A percentile compares a stretch with the other conserved stretches of the same genome.
phyloP scores from a whole-genome alignment of 768 basidiomycete genomes.

The Hygrophorus russula region DNA sequence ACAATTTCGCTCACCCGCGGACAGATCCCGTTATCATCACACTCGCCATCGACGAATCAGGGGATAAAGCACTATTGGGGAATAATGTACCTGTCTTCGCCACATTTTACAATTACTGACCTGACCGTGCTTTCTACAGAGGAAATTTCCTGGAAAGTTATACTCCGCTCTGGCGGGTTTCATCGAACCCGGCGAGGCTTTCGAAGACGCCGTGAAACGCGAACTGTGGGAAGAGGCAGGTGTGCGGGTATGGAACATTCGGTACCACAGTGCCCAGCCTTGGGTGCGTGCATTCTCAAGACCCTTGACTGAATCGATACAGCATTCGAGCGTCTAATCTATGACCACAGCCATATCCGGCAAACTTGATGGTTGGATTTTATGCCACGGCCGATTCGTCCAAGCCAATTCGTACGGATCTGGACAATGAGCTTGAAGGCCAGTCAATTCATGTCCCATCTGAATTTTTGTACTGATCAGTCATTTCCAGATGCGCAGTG shows the following conservation, averaged over 20 bases:
- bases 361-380: constrained; percentile 86
- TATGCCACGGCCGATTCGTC: constrained; percentile 68
- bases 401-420: constrained; percentile 67
- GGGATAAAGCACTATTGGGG: constrained; percentile 80
- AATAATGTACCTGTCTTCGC: constrained; percentile 44
- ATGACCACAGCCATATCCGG: constrained; percentile 66
- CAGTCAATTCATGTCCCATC: constrained; percentile 13
- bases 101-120: neutral
- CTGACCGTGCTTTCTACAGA: constrained; percentile 24
- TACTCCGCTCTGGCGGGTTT: constrained; percentile 93
- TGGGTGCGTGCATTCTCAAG: constrained; percentile 50
- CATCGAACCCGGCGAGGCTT: constrained; percentile 86
- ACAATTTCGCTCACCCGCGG: constrained; percentile 77
- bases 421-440: constrained; percentile 96
- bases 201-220: constrained; percentile 86
- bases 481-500: constrained; percentile 68
- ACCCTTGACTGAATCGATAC: neutral
- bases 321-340: neutral
- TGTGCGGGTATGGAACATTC: constrained; percentile 71
- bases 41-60: constrained; percentile 69
- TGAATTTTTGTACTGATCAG: neutral
- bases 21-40: constrained; percentile 90
- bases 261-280: constrained; percentile 80
- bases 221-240: constrained; percentile 98
- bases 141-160: constrained; percentile 54